Base-by-base conservation (phyloP, 2,329 filamentous ascomycete species). In the Colletotrichum musicola region DNA sequence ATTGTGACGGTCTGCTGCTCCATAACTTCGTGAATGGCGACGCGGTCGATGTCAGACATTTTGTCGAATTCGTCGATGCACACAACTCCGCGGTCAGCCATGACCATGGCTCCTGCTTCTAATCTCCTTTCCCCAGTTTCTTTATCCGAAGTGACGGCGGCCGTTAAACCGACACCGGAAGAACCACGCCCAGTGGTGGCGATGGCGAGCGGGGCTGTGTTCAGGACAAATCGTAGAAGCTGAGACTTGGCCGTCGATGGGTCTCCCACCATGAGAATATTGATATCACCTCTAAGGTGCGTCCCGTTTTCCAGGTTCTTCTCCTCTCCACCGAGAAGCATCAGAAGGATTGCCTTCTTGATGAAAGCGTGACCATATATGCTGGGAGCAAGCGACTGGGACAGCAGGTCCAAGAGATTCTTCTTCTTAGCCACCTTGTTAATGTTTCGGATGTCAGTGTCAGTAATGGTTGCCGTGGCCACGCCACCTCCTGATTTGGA, bases 61-160 rank as follows among this genome's bases (percentile, higher is more conserved):
- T 99, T 99, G 84, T 99, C 96, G 74, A 99, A 99, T 77, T 99
- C 96, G 78, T 99, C 96, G 73, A 99, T 99, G 83, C 96, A 99
- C 40, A 99, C 96, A 12, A 99, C 95, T 74, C 96, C 96, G 71
- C 96, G 92, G 79, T 99, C 96, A 71, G 91, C 96, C 76, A 99
- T 93, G 69, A 99, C 96, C 96, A 99, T 99, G 72, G 96, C 96
- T 88, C 96, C 96, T 16, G 96, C 96, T 81, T 99, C 96, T 1
- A 99, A 87, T 73, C 96, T 90, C 73, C 96, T 89, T 79, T 99
- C 96, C 67, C 96, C 96, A 1, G 96, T 99, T 80, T 99, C 96
- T 79, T 98, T 98, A 80, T 99, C 96, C 1, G 93, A 91, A 0
- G 96, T 98, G 25, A 99, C 96, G 30, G 96, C 96, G 27, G 96